These are phyloP conservation scores for Sonneratia alba DNA, from an alignment of 345 rosid genomes.

Conservation along the genomic window DNA sequence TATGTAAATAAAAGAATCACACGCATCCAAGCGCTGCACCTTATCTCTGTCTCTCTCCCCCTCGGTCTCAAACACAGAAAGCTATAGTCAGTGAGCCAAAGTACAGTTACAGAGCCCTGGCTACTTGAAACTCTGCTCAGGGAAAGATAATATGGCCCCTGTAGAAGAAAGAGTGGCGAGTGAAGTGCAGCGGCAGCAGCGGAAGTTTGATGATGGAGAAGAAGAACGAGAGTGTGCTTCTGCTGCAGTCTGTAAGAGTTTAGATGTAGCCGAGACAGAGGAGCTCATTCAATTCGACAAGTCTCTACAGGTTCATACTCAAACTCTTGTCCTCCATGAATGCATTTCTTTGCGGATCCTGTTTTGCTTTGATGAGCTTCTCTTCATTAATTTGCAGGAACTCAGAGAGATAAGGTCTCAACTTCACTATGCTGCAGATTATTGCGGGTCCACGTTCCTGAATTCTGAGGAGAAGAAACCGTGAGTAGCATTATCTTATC, in stretches of 20 bases:
- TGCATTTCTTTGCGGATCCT: not conserved
- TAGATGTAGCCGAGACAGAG: slow-evolving; percentile 20
- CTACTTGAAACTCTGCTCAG: not conserved
- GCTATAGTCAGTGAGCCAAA: not conserved
- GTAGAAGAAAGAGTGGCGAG: not conserved
- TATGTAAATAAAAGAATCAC: slow-evolving; percentile 7
- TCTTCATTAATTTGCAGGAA: slow-evolving; percentile 26
- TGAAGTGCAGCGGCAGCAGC: not conserved
- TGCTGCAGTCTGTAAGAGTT: slow-evolving; percentile 3
- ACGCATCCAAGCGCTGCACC: slow-evolving; percentile 7
- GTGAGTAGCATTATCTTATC: slow-evolving; percentile 18
- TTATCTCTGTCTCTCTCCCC: not conserved
- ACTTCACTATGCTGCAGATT: slow-evolving; percentile 58
- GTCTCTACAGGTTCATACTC: slow-evolving; percentile 40
- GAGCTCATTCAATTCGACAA: slow-evolving; percentile 30
- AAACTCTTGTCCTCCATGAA: not conserved
- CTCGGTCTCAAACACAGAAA: not conserved
- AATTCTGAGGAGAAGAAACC: slow-evolving; percentile 30
- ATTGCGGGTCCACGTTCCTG: slow-evolving; percentile 43
- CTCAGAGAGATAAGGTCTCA: slow-evolving; percentile 55
- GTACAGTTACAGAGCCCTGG: too few species aligned
- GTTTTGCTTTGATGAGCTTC: not conserved
- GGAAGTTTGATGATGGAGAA: slow-evolving; percentile 6
- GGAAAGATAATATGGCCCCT: not conserved
- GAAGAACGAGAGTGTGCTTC: not conserved